Base-by-base conservation (phyloP, 495 filamentous ascomycete species). In the Aspergillus indologenus region DNA sequence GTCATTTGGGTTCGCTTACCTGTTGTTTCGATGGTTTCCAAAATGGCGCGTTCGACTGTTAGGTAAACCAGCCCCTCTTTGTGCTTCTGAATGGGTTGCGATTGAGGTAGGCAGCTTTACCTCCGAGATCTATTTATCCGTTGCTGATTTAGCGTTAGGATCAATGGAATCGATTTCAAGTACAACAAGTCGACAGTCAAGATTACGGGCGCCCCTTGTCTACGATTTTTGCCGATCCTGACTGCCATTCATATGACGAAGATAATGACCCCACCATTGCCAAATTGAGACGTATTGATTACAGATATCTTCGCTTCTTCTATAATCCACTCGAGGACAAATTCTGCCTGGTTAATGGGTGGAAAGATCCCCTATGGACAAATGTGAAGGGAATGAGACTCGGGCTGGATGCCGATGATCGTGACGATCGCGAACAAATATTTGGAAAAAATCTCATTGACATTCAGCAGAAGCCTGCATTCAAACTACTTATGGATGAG, bases 311-410 rank as follows among this genome's bases (percentile, higher is more conserved):
- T 45, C 85, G 90, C 48, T 94, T 99, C 59, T 94, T 87, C 68
- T 98, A 88, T 64, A 90, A 99, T 67, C 90, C 92, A 9, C 48
- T 91, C 9, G 87, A 88, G 59, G 94, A 96, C 68, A 94, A 87
- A 69, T 98, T 98, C 65, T 73, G 90, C 18, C 78, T 95, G 5
- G 86, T 86, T 57, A 95, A 84, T 68, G 86, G 87, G 47, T 99
- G 95, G 95, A 96, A 91, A 71, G 95, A 98, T 68, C 90, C 93
- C 9, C 70, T 79, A 4, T 99, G 95, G 95, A 88, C 83, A 17
- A 83, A 89, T 71, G 84, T 90, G 2, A 86, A 83, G 61, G 76
- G 80, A 0, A 85, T 97, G 67, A 87, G 95, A 40, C 72, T 69
- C 49, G 95, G 95, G n/a, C 82, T 99, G 26, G 91, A 96, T 71